Percentiles rank a stretch among this genome's conserved stretches.
These are phyloP conservation scores for Talaromyces sp. DNA, from an alignment of 2,329 filamentous ascomycete species.

Conservation along the genomic window DNA sequence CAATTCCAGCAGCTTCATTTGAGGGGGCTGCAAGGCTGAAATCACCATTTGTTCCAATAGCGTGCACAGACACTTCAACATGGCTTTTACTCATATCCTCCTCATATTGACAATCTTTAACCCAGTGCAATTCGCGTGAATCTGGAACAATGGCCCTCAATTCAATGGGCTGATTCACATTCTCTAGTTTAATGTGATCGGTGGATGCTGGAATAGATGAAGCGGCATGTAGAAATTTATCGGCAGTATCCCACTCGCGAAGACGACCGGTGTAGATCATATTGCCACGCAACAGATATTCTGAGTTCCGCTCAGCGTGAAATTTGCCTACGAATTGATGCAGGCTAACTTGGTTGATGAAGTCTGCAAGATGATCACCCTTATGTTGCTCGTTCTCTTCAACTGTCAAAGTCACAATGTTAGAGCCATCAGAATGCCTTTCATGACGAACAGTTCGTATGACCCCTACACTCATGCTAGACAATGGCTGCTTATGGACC, in stretches of 20 bases:
- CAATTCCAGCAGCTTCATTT: slow-evolving; percentile 19
- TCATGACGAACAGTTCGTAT: slow-evolving; percentile 25
- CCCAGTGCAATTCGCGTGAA: slow-evolving; percentile 5
- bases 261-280: slow-evolving; percentile 20
- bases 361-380: not conserved
- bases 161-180: slow-evolving; percentile 9
- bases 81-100: not conserved
- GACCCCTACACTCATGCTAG: slow-evolving; percentile 19
- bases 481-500: not conserved
- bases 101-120: slow-evolving; percentile 5
- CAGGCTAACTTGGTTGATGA: slow-evolving; percentile 8
- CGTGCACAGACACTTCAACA: slow-evolving; percentile 14
- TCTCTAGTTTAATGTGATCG: slow-evolving; percentile 7
- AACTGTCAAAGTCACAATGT: slow-evolving; percentile 16
- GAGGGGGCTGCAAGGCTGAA: not conserved
- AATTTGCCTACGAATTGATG: slow-evolving; percentile 14
- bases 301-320: slow-evolving; percentile 16
- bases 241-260: slow-evolving; percentile 11
- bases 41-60: slow-evolving; percentile 14
- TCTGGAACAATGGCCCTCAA: not conserved
- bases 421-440: slow-evolving; percentile 20
- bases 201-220: slow-evolving; percentile 1
- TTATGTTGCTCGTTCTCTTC: not conserved
- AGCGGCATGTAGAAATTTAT: slow-evolving; percentile 15
- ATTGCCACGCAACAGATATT: slow-evolving; percentile 17